A percentile compares a stretch with the other conserved stretches of the same genome.
Evolutionary conservation across 768 basidiomycete species (phyloP).

Genomic region (Trametes cinnabarina): DNA sequence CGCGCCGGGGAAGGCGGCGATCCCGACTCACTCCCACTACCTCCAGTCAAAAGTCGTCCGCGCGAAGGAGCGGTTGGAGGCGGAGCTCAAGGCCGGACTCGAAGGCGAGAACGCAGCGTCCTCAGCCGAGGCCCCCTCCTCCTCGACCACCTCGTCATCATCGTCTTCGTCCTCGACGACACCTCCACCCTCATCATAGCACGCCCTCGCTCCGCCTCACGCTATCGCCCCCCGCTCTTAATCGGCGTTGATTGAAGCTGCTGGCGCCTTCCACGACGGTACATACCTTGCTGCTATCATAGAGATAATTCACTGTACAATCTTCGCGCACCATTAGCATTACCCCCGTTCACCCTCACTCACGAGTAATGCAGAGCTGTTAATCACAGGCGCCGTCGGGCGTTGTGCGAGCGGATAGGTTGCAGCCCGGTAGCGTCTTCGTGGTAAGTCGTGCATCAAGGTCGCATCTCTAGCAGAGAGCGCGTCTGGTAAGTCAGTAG

Average conservation of each 20-base stretch:
- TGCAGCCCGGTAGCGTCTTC: too few species aligned
- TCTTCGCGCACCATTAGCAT: slow-evolving; percentile 15
- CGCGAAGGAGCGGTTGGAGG: slow-evolving; percentile 92
- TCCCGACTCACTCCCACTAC: slow-evolving; percentile 74
- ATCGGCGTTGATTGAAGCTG: background rate
- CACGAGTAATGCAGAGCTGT: slow-evolving; percentile 12
- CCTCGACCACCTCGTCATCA: background rate
- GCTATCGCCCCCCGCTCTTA: background rate
- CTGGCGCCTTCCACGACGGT: background rate
- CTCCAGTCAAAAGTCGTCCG: slow-evolving; percentile 96
- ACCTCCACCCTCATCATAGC: slow-evolving; percentile 14
- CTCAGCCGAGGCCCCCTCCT: background rate
- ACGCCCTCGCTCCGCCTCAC: background rate
- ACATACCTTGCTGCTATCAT: slow-evolving; percentile 19
- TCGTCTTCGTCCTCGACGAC: slow-evolving; percentile 2
- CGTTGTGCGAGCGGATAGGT: background rate
- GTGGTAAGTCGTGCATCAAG: too few species aligned
- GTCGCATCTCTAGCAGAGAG: too few species aligned
- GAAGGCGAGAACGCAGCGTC: slow-evolving; percentile 6
- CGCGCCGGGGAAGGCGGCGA: slow-evolving; percentile 43
- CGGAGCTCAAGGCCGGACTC: slow-evolving; percentile 50
- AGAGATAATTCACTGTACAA: slow-evolving; percentile 20
- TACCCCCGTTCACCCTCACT: slow-evolving; percentile 15
- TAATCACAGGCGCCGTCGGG: background rate
- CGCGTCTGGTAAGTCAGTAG: too few species aligned